Base-by-base conservation (phyloP, 2,329 filamentous ascomycete species). In the Apiospora pterosperma region DNA sequence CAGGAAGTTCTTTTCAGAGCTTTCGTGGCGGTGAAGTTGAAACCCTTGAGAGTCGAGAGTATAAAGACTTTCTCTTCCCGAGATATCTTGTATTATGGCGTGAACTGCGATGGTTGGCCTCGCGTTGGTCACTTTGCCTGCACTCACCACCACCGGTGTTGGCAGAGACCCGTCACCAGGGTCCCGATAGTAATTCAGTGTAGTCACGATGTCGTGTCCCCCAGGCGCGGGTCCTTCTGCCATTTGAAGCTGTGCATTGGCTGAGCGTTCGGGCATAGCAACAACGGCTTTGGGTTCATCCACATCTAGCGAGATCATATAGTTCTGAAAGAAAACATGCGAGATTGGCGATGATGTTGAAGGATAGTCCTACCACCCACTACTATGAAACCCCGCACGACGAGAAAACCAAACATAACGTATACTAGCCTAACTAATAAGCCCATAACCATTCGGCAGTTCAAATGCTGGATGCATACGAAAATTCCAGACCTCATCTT, bases 101-200 rank as follows among this genome's bases (percentile, higher is more conserved):
- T 62, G 58, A 42, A 77, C 74, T 0, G 71, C 21, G 2, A 71
- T 71, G 1, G 62, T 62, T 0, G 76, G 76, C 1, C 75, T 70
- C 2, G 73, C 67, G 41, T 74, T 78, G 0, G 77, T 77, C 67
- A 79, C 75, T 0, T 77, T 76, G 5, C 67, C 68, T 4, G 48
- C 25, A 65, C 74, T 73, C 10, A 75, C 67, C 61, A 78, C 79
- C 5, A 72, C 73, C 0, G 79, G 76, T 3, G 71, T 67, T 0
- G 79, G 79, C 4, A 76, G 74, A 2, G 78, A 77, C 38, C 79
- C 80, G 62, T 82, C 79, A 58, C 78, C 78, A 4, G 77, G 76
- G 25, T 77, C 75, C 64, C 79, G 76, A 68, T 74, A 76, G 69
- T 76, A 82, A 69, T 80, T 77, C 42, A 82, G 66, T 4, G 68